Conservation (phyloP, 768 basidiomycete species). For the Floccularia luteovirens region DNA sequence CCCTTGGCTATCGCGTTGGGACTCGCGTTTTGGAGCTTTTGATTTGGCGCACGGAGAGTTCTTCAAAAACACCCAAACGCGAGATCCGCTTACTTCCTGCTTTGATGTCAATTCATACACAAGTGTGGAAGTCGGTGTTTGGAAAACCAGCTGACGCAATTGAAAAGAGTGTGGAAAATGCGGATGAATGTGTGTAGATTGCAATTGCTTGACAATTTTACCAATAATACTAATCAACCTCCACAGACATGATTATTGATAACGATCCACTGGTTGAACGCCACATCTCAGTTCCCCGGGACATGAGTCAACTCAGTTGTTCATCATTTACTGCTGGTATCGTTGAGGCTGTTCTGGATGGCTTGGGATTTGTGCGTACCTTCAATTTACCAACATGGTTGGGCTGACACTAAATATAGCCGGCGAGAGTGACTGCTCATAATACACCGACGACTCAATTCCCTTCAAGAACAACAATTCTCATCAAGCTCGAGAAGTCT, state of each 20-base stretch:
- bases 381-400: background rate
- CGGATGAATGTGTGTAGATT: constrained; percentile 77
- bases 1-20: constrained; percentile 89
- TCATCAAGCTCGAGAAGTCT: constrained; percentile 92
- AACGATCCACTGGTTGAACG: constrained; percentile 92
- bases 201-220: no score
- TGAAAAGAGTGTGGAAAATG: constrained; percentile 93
- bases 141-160: constrained; percentile 91
- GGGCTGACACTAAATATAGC: constrained; percentile 37
- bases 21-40: constrained; percentile 81
- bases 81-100: constrained; percentile 88
- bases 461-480: constrained; percentile 87
- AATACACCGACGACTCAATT: constrained; percentile 77
- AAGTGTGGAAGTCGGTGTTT: constrained; percentile 92
- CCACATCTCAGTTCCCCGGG: constrained; percentile 88
- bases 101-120: constrained; percentile 90
- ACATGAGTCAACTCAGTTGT: constrained; percentile 90
- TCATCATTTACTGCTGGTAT: constrained; percentile 98
- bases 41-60: constrained; percentile 70
- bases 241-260: constrained; percentile 92
- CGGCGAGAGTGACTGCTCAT: constrained; percentile 94
- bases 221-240: constrained; percentile 7
- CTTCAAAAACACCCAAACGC: constrained; percentile 85
- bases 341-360: constrained; percentile 94
- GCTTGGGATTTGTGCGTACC: constrained; percentile 82